Evolutionary conservation across 768 basidiomycete species (phyloP).

Genomic region (Panellus pusillus): DNA sequence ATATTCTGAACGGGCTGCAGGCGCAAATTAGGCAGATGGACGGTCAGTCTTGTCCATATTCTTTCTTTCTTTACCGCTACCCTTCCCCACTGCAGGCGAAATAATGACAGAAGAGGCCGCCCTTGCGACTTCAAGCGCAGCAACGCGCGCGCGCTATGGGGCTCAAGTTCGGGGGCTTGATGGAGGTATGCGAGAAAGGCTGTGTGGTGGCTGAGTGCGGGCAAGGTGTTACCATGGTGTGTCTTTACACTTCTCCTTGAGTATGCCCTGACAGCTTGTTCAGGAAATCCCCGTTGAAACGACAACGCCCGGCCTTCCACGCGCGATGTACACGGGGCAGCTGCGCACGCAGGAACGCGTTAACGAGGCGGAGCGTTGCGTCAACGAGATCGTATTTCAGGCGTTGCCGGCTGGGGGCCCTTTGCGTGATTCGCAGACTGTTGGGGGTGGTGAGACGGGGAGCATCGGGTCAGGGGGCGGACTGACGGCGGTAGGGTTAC

Average conservation of each 20-base stretch:
- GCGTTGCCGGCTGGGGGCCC: conserved; percentile 16
- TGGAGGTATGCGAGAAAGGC: conserved; percentile 87
- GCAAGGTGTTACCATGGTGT: neutral
- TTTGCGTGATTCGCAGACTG: neutral
- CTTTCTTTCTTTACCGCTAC: neutral
- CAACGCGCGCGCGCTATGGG: conserved; percentile 67
- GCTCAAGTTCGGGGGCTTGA: conserved; percentile 83
- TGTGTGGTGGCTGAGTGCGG: conserved; percentile 25
- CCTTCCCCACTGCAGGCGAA: conserved; percentile 33
- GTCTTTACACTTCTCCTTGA: neutral
- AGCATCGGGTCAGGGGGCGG: neutral
- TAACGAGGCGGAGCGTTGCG: conserved; percentile 58
- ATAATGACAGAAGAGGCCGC: conserved; percentile 82
- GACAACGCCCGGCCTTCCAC: conserved; percentile 77
- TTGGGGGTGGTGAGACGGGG: conserved; percentile 3
- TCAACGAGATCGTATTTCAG: conserved; percentile 53
- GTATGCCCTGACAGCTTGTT: neutral
- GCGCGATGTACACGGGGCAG: conserved; percentile 71
- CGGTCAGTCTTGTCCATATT: conserved; percentile 27
- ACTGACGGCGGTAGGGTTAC: conserved; percentile 3
- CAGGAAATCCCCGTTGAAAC: conserved; percentile 81
- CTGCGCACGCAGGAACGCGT: conserved; percentile 60
- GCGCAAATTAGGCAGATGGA: conserved; percentile 80
- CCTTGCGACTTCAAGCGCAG: conserved; percentile 79
- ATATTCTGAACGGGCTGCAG: conserved; percentile 64